Conservation (phyloP, 176 grass and related monocot genomes). For the Pontederia paniculata region DNA sequence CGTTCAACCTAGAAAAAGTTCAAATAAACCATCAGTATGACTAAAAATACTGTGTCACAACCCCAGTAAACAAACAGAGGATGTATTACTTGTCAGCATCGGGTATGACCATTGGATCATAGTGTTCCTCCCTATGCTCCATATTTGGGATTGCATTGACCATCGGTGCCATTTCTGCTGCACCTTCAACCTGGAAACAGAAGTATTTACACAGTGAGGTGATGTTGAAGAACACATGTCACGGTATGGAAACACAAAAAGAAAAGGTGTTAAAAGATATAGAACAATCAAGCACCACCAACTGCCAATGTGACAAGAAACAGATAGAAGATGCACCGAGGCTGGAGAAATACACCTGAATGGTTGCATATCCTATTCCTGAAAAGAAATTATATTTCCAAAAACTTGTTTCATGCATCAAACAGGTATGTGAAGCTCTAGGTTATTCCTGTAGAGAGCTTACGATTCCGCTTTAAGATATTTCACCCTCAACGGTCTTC, state of each 20-base stretch:
- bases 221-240: not conserved
- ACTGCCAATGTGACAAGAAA: no score
- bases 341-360: no score
- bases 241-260: not conserved
- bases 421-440: no score
- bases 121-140: conserved; percentile 72
- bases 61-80: not conserved
- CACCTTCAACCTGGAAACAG: conserved; percentile 56
- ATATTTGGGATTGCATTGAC: conserved; percentile 33
- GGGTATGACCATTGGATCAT: conserved; percentile 88
- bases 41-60: not conserved
- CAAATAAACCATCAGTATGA: conserved; percentile 3
- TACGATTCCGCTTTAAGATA: no score
- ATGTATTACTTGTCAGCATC: conserved; percentile 53
- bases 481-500: no score
- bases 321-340: no score
- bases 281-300: no score
- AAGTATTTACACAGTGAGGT: not conserved
- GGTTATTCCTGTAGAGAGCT: no score
- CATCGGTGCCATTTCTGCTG: conserved; percentile 30
- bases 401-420: no score
- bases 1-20: conserved; percentile 56
- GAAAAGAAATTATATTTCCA: no score
- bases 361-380: no score
- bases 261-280: not conserved